A percentile compares a stretch with the other conserved stretches of the same genome.
These are phyloP conservation scores for Daedaleopsis sinensis DNA, from an alignment of 768 basidiomycete species.

Conservation along the genomic window DNA sequence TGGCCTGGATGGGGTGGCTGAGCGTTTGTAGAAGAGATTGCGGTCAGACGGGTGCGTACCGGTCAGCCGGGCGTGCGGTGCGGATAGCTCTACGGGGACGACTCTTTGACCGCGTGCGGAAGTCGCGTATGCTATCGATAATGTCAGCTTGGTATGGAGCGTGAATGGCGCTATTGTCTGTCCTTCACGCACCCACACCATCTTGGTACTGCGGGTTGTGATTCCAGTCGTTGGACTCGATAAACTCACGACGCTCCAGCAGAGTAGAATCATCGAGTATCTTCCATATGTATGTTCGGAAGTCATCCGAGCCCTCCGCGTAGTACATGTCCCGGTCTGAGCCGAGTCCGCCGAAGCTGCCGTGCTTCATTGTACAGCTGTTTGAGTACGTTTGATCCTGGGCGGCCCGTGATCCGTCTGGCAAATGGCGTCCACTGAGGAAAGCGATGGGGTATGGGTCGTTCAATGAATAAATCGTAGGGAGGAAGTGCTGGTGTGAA, in stretches of 20 bases:
- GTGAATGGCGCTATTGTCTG: no score
- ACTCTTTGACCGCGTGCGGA: slow-evolving; percentile 40
- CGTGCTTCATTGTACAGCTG: slow-evolving; percentile 84
- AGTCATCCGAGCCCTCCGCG: slow-evolving; percentile 82
- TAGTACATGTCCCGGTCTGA: slow-evolving; percentile 60
- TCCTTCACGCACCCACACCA: slow-evolving; percentile 38
- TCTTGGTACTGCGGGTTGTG: slow-evolving; percentile 35
- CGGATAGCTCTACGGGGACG: slow-evolving; percentile 63
- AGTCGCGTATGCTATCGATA: slow-evolving; percentile 9
- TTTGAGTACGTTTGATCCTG: slow-evolving; percentile 66
- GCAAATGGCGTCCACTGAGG: slow-evolving; percentile 59
- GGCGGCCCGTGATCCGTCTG: slow-evolving; percentile 53
- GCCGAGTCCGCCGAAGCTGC: slow-evolving; percentile 69
- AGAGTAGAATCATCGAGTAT: slow-evolving; percentile 57
- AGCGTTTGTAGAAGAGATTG: background rate
- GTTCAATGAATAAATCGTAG: slow-evolving; percentile 68
- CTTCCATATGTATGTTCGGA: slow-evolving; percentile 78
- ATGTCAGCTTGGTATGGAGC: background rate
- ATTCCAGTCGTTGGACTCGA: slow-evolving; percentile 51
- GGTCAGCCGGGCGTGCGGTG: slow-evolving; percentile 60
- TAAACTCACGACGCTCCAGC: slow-evolving; percentile 44
- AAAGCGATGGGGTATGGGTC: slow-evolving; percentile 74
- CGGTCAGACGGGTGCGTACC: slow-evolving; percentile 41
- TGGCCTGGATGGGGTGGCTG: slow-evolving; percentile 66
- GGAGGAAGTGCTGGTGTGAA: slow-evolving; percentile 57